These are phyloP conservation scores for Globisporangium emineosum DNA, from an alignment of 352 stramenopile genomes.

Conservation along the genomic window DNA sequence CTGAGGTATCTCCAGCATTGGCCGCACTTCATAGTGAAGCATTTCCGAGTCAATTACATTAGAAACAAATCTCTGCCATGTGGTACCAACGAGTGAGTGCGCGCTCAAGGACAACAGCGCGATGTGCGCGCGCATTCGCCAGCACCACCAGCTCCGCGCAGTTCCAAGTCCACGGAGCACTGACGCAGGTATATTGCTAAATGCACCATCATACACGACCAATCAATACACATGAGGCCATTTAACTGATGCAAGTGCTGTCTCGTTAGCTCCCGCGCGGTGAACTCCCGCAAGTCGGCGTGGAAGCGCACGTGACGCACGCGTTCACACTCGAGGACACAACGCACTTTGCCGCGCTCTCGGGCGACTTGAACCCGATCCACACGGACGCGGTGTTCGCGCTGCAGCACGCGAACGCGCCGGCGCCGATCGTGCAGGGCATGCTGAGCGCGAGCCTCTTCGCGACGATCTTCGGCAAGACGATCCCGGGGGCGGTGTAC, in stretches of 20 bases:
- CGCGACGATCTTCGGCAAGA: constrained; percentile 75
- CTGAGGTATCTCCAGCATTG: too few species aligned
- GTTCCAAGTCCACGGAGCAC: constrained; percentile 11
- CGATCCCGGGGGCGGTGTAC: constrained; percentile 73
- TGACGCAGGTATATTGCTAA: constrained; percentile 10
- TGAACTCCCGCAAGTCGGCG: constrained; percentile 43
- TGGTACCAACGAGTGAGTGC: neutral
- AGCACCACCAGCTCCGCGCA: neutral
- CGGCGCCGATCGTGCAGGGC: constrained; percentile 68
- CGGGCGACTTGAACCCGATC: constrained; percentile 76
- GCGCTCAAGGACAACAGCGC: neutral
- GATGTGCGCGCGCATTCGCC: neutral
- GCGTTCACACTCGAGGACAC: constrained; percentile 64
- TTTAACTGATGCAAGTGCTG: neutral
- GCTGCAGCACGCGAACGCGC: constrained; percentile 18
- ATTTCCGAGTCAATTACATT: too few species aligned
- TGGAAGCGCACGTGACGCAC: constrained; percentile 57
- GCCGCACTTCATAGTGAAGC: too few species aligned
- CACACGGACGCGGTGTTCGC: constrained; percentile 58
- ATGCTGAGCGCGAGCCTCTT: constrained; percentile 79
- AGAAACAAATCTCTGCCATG: too few species aligned
- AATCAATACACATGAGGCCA: neutral
- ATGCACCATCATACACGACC: neutral
- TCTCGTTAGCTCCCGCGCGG: constrained; percentile 37
- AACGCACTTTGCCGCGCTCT: constrained; percentile 51